These are phyloP conservation scores for Zygoascus sp. DNA, from an alignment of 1,139 yeast species.

Conservation along the genomic window DNA sequence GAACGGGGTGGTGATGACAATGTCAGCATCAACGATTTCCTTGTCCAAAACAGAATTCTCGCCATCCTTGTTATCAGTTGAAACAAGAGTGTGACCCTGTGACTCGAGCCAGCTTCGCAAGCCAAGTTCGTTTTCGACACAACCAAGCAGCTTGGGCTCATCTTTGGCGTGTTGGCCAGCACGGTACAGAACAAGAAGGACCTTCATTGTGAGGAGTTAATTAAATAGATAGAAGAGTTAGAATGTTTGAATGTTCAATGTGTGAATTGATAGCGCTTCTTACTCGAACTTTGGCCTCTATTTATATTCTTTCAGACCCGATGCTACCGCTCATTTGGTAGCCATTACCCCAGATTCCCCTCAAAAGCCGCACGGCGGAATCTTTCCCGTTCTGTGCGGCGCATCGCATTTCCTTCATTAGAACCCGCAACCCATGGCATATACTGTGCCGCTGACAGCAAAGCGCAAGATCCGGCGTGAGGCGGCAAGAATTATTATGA, in stretches of 20 bases:
- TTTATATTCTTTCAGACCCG: no score
- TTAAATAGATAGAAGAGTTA: neutral
- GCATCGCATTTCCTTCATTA: no score
- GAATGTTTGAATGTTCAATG: no score
- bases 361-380: neutral
- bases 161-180: constrained; percentile 51
- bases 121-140: constrained; percentile 74
- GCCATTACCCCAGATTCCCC: constrained; percentile 5
- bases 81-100: constrained; percentile 62
- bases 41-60: constrained; percentile 54
- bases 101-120: constrained; percentile 59
- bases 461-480: no score
- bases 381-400: neutral
- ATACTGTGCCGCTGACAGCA: no score
- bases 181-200: constrained; percentile 32
- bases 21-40: constrained; percentile 65
- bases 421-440: no score
- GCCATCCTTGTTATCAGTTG: constrained; percentile 72
- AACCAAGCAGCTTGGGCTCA: constrained; percentile 60
- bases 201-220: constrained; percentile 24
- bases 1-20: constrained; percentile 78
- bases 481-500: no score
- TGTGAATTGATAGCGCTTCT: neutral
- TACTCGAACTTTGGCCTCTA: neutral
- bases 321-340: neutral